These are phyloP conservation scores for Zizania latifolia DNA, from an alignment of 176 grass and related monocot genomes.

Conservation along the genomic window DNA sequence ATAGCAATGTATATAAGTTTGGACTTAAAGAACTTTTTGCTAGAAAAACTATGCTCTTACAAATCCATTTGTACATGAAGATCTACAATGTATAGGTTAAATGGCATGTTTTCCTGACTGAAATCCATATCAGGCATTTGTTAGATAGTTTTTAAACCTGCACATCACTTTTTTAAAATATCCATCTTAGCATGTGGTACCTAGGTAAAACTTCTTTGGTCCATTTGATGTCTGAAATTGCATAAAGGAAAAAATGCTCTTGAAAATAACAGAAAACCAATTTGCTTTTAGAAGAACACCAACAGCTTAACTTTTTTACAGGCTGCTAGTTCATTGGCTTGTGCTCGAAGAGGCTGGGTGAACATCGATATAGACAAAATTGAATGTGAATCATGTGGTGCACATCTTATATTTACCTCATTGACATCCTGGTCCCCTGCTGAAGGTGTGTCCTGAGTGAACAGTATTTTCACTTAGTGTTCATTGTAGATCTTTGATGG, in stretches of 20 bases:
- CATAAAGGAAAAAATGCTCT: neutral
- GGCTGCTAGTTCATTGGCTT: constrained; percentile 76
- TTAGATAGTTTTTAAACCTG: neutral
- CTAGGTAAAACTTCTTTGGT: neutral
- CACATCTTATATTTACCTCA: constrained; percentile 68
- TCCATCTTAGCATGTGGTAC: neutral
- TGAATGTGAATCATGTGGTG: constrained; percentile 82
- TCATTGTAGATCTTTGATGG: neutral
- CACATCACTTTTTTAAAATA: neutral
- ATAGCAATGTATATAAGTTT: neutral
- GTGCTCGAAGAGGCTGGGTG: constrained; percentile 81
- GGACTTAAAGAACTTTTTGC: neutral
- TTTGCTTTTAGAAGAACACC: constrained; percentile 22
- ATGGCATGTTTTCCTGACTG: neutral
- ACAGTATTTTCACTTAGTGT: too few species aligned
- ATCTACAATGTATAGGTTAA: constrained; percentile 3
- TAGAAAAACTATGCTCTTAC: too few species aligned
- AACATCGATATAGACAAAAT: constrained; percentile 82
- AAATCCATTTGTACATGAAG: neutral
- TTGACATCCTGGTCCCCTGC: constrained; percentile 65
- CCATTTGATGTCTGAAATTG: neutral
- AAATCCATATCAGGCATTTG: neutral
- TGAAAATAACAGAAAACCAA: neutral
- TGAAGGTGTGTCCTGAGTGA: constrained; percentile 59
- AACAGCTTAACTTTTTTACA: constrained; percentile 39